Conservation (phyloP, 179 eudicot genomes). For the Vitellaria paradoxa region DNA sequence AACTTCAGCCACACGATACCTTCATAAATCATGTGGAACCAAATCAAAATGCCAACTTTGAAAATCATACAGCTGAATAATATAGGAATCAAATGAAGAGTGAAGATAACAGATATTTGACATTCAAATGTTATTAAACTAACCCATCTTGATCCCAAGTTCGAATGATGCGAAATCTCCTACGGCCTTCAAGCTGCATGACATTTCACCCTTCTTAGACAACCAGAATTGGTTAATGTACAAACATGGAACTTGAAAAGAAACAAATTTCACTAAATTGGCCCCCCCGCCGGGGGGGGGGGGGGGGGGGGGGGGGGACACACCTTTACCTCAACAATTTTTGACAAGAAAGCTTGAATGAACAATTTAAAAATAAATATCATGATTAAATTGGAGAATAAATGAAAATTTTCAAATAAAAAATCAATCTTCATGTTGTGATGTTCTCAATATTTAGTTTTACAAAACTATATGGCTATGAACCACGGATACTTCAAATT, state of each 20-base stretch:
- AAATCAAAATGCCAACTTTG: constrained; percentile 9
- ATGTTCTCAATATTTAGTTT: not conserved
- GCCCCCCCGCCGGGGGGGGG: too few relatives aligned
- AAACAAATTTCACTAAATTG: not conserved
- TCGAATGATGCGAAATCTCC: constrained; percentile 81
- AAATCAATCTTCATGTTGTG: not conserved
- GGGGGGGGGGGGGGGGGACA: too few relatives aligned
- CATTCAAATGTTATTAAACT: constrained; percentile 23
- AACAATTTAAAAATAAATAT: not conserved
- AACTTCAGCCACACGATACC: constrained; percentile 92
- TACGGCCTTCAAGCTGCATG: constrained; percentile 89
- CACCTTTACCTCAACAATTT: not conserved
- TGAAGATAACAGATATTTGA: not conserved
- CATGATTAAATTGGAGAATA: not conserved
- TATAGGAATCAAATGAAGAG: not conserved
- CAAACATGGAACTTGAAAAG: not conserved
- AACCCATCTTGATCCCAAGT: constrained; percentile 99
- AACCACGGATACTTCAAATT: too few relatives aligned
- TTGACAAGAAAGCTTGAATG: not conserved
- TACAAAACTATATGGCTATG: not conserved
- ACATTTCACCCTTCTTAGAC: constrained; percentile 12
- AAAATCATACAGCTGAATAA: constrained; percentile 2
- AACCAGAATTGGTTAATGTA: not conserved
- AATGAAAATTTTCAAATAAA: not conserved
- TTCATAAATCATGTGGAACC: constrained; percentile 24